Base-by-base conservation (phyloP, 1,284 basidiomycete species). In the Trichosporon coremiiforme region DNA sequence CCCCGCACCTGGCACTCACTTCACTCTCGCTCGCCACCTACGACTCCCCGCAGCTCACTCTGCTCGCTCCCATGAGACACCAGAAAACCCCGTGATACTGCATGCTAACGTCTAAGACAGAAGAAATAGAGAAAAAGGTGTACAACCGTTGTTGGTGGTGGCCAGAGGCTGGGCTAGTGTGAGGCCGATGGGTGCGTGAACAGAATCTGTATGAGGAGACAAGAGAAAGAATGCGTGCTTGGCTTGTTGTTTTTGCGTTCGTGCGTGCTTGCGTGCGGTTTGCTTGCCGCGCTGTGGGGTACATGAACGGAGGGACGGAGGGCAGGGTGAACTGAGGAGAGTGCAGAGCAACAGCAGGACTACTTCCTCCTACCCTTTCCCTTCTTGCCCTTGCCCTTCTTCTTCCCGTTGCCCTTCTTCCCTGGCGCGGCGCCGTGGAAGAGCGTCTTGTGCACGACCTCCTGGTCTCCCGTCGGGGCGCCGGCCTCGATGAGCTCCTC, bases 391-490 rank as follows among this genome's bases (percentile, higher is more conserved):
- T 57, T 57, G 25, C 53, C 53, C 53, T 57, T 57, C 25, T 25
- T 29, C 53, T 57, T 57, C 53, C 57, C 57, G 31, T 33, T 62
- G 8, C 15, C 29, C 57, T 62, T 62, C 57, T 62, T 62, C 13
- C 57, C 55, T 29, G 29, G 29, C 29, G 29, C 25, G 15, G 62
- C 66, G 47, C 64, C 64, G 55, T 68, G 63, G 68, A 73, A 73
- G 1, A 73, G 64, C 64, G 60, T 66, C 70, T 73, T 73, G 68
- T 71, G 68, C 15, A 73, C 70, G 62, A 73, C 72, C 10, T 57
- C 68, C 33, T 10, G 7, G 22, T 63, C 66, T 12, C 12, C 67
- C 25, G 38, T 64, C 41, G 38, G 35, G 4, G 13, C 66, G 12
- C 66, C 66, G 53, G 22, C 62, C 22, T 25, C 45, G 25, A 65